Conservation (phyloP, 768 basidiomycete genomes). For the Kwoniella shandongensis region DNA sequence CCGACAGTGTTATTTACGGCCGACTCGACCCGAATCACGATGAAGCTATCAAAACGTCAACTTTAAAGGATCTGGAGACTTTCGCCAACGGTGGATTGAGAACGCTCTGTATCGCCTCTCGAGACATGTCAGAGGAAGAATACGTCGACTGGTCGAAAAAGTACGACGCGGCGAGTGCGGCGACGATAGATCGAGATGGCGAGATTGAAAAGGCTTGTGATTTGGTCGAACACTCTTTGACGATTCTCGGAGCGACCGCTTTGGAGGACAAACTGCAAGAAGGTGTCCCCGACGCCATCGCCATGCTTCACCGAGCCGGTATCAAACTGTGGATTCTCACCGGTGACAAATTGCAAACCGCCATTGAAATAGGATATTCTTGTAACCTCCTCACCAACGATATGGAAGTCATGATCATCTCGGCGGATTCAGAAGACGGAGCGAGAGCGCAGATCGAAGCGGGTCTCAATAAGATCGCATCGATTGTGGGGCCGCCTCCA, state of each 20-base stretch:
- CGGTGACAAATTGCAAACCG: constrained; percentile 96
- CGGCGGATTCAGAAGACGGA: constrained; percentile 72
- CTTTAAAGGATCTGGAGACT: constrained; percentile 80
- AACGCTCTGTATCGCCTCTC: constrained; percentile 84
- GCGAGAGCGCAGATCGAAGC: constrained; percentile 85
- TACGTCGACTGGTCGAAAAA: constrained; percentile 74
- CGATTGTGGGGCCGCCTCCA: constrained; percentile 70
- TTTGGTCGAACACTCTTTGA: constrained; percentile 73
- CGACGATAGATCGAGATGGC: constrained; percentile 79
- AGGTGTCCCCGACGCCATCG: constrained; percentile 95
- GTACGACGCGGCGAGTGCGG: constrained; percentile 78
- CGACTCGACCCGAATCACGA: constrained; percentile 78
- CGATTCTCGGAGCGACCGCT: constrained; percentile 91
- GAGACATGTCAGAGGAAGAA: constrained; percentile 76
- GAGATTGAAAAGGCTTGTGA: constrained; percentile 87
- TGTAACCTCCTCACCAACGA: constrained; percentile 90
- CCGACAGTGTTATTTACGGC: constrained; percentile 90
- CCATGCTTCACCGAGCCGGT: constrained; percentile 82
- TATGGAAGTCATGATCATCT: constrained; percentile 97
- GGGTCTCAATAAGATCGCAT: constrained; percentile 90
- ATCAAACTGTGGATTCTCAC: constrained; percentile 99
- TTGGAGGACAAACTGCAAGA: constrained; percentile 96
- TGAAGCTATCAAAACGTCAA: constrained; percentile 68
- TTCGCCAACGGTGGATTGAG: constrained; percentile 91
- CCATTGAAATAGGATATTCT: constrained; percentile 95